Evolutionary conservation across 2,329 filamentous ascomycete species (phyloP), one percentile per base, ranked within the genome.

Genomic region (Colletotrichum tanaceti): DNA sequence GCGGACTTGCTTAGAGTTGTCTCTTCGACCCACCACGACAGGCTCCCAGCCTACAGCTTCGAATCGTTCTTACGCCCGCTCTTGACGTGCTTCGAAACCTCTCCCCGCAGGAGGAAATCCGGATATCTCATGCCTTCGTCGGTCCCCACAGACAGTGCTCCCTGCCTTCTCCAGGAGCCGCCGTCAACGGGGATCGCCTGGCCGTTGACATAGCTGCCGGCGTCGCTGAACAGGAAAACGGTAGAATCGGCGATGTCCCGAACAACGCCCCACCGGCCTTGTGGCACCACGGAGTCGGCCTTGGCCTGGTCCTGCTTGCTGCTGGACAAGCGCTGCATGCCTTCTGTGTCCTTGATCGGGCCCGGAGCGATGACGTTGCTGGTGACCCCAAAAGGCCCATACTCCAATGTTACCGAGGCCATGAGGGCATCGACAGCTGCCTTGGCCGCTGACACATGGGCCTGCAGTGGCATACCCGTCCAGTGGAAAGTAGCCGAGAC

Each of bases 171-270:
- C 87, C 87, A 89, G 1, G 84, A 81, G 0, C 81, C 86, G 38
- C 89, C 89, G 73, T 92, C 89, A 72, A 93, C 92, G 39, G 97
- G 92, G 43, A 98, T 80, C 3, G 89, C 87, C 72, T 93, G 90
- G 1, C 94, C 96, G 73, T 92, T 97, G 54, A 98, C 89, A 78
- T 92, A 97, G 77, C 91, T 93, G 0, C 91, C 95, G 0, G 93
- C 89, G 53, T 97, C 92, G 53, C 91, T 92, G 76, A 98, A 96
- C 63, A 98, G 79, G 74, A 90, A 99, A 0, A 98, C 88, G 0
- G 95, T 98, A 1, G 95, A 93, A 79, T 99, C 95, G 0, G 94
- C 92, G 74, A 99, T 94, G 76, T 99, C 95, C 72, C 91, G 91
- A 32, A 97, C 89, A 0, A 87, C 87, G 7, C 95, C 96, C 79